Evolutionary conservation across 2,329 filamentous ascomycete genomes (phyloP).

Genomic region (Whalleya microplaca): DNA sequence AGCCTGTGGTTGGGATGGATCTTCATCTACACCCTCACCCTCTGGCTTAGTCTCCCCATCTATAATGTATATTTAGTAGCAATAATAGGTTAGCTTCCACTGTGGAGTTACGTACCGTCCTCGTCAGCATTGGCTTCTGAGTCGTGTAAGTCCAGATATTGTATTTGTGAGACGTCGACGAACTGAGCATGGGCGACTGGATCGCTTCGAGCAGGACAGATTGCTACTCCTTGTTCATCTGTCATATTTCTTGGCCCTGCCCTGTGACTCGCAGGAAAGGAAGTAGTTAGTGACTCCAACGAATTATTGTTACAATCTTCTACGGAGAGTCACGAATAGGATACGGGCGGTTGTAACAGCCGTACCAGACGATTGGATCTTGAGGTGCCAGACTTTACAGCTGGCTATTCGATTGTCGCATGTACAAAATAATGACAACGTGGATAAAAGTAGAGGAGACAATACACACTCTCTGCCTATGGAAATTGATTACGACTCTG

Average conservation of each 20-base stretch:
- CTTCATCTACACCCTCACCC: slow-evolving; percentile 20
- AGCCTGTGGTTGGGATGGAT: slow-evolving; percentile 8
- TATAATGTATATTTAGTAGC: slow-evolving; percentile 24
- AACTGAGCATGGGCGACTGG: slow-evolving; percentile 24
- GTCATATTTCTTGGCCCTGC: slow-evolving; percentile 26
- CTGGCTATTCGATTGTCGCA: slow-evolving; percentile 29
- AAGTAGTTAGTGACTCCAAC: slow-evolving; percentile 13
- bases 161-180: slow-evolving; percentile 29
- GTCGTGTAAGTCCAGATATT: slow-evolving; percentile 15
- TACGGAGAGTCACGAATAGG: slow-evolving; percentile 26
- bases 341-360: slow-evolving; percentile 28
- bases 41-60: slow-evolving; percentile 20
- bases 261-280: slow-evolving; percentile 3
- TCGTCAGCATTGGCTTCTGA: slow-evolving; percentile 26
- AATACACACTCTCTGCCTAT: slow-evolving; percentile 30
- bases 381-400: slow-evolving; percentile 22
- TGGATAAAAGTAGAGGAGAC: slow-evolving; percentile 20
- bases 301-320: slow-evolving; percentile 13
- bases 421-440: slow-evolving; percentile 28
- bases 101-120: slow-evolving; percentile 25
- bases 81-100: neutral
- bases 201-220: slow-evolving; percentile 28
- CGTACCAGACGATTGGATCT: slow-evolving; percentile 28
- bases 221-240: slow-evolving; percentile 27
- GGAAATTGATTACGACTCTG: slow-evolving; percentile 19